Percentiles rank a stretch among this genome's conserved stretches.
Conservation (phyloP, 768 basidiomycete species). For the Russula abietina region DNA sequence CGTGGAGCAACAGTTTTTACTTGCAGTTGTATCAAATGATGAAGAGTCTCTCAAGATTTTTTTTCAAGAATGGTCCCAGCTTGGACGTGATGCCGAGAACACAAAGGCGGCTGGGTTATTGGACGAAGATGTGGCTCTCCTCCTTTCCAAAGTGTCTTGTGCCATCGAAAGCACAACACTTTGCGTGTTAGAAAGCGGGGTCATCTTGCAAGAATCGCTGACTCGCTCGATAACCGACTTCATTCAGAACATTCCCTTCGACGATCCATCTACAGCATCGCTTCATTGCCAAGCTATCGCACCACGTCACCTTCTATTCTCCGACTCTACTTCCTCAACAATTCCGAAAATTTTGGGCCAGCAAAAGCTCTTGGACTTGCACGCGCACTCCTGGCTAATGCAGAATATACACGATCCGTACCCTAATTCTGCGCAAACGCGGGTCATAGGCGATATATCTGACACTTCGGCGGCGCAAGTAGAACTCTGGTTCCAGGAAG, state of each 20-base stretch:
- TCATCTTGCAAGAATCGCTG: neutral
- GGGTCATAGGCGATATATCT: slow-evolving; percentile 6
- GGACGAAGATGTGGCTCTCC: neutral
- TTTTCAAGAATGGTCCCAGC: slow-evolving; percentile 5
- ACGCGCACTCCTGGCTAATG: slow-evolving; percentile 11
- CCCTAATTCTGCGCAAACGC: slow-evolving; percentile 31
- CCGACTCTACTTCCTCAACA: neutral
- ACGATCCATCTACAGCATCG: neutral
- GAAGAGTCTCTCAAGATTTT: neutral
- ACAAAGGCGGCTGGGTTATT: neutral
- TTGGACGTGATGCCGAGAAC: neutral
- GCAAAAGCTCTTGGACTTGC: neutral
- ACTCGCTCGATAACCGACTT: neutral
- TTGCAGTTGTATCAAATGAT: neutral
- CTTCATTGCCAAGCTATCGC: neutral
- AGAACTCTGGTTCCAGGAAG: slow-evolving; percentile 24
- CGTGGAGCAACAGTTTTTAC: slow-evolving; percentile 8
- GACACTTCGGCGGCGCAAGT: slow-evolving; percentile 9
- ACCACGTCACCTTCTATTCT: slow-evolving; percentile 2
- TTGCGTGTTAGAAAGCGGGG: slow-evolving; percentile 1
- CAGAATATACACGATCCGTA: slow-evolving; percentile 47
- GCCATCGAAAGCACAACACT: neutral
- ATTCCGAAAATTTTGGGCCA: neutral
- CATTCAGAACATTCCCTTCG: neutral
- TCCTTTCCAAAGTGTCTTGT: neutral